Base-by-base conservation (phyloP, 805 yeast species). In the Kazachstania kunashirensis region DNA sequence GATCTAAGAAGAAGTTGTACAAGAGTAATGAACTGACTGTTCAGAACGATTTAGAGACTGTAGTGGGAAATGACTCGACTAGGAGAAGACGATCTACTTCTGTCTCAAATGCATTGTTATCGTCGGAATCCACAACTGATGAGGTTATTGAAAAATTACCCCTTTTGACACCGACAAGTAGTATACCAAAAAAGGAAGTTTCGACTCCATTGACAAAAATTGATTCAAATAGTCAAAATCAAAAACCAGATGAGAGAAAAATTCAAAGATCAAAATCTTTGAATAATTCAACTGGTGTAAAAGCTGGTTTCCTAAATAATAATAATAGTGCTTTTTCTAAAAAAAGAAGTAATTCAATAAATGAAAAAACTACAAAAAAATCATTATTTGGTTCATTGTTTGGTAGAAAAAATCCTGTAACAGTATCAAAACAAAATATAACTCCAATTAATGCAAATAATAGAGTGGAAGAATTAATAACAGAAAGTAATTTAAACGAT, bases 381-480 rank as follows among this genome's bases (percentile, higher is more conserved):
- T 50, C 55, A 7, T 35, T 53, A 29, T 52, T 50, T 33, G 56
- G 57, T 10, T 50, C 56, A 6, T 21, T 52, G 31, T 55, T 53
- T 38, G 49, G 54, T 23, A 48, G 50, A 27, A 46, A 41, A 27
- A 4, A 26, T 37, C 20, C 28, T 40, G 10, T 15, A 46, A 28
- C 31, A 6, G 20, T 12, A n/a, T 9, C 24, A 11, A 8, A 8
- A 23, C 24, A n/a, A n/a, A n/a, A n/a, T n/a, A n/a, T n/a, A n/a
- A n/a, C n/a, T n/a, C n/a, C n/a, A n/a, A n/a, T n/a, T n/a, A n/a
- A n/a, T n/a, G n/a, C n/a, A n/a, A n/a, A n/a, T n/a, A n/a, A n/a
- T n/a, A n/a, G n/a, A n/a, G n/a, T n/a, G n/a, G n/a, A n/a, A n/a
- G n/a, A n/a, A n/a, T n/a, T n/a, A n/a, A n/a, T n/a, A n/a, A n/a